Conservation (phyloP, 1,284 basidiomycete genomes). For the Lignosus rhinocerotis region DNA sequence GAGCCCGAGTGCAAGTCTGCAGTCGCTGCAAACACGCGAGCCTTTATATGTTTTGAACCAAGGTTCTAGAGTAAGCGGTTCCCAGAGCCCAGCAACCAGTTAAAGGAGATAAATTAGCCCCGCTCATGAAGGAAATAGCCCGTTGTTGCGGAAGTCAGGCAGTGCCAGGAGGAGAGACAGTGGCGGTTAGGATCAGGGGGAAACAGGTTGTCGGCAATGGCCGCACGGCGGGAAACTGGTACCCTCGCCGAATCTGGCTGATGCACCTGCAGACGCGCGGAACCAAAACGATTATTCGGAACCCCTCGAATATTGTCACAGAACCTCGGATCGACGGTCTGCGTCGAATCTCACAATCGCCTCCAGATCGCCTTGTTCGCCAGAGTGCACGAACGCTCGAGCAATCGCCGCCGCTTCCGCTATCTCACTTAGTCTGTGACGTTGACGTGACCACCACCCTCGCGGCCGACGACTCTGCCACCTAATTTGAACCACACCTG, state of each 20-base stretch:
- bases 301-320: conserved; percentile 18
- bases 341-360: conserved; percentile 12
- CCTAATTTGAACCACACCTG: neutral
- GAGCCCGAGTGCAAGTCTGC: conserved; percentile 17
- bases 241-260: conserved; percentile 10
- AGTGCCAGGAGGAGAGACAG: conserved; percentile 21
- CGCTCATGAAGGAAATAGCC: conserved; percentile 26
- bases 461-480: neutral
- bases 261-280: conserved; percentile 7
- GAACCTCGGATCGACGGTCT: conserved; percentile 24
- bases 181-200: conserved; percentile 22
- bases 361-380: conserved; percentile 18
- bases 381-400: conserved; percentile 11
- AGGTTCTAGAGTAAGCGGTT: conserved; percentile 23
- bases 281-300: conserved; percentile 9
- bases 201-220: conserved; percentile 15
- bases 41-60: conserved; percentile 25
- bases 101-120: conserved; percentile 23
- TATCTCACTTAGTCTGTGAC: conserved; percentile 9
- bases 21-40: conserved; percentile 10
- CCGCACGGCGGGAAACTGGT: conserved; percentile 4
- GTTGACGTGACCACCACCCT: conserved; percentile 1
- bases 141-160: conserved; percentile 20
- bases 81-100: conserved; percentile 22
- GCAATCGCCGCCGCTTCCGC: conserved; percentile 8